Percentiles rank a stretch among this genome's conserved stretches.
phyloP scores from a whole-genome alignment of 306 rosid genomes.

The Cucumis melo region DNA sequence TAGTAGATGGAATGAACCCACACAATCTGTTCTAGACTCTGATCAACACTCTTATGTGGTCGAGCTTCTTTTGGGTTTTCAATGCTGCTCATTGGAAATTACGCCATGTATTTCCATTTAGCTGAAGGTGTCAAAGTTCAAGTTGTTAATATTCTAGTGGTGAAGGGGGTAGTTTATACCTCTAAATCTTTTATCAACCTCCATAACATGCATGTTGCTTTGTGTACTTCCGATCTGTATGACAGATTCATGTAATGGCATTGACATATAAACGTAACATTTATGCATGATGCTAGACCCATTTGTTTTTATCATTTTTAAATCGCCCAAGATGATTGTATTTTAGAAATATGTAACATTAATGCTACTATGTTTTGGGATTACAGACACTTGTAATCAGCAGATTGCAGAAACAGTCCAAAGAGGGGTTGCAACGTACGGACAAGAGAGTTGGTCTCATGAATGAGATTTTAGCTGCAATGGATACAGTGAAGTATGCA shows the following conservation, averaged over 20 bases:
- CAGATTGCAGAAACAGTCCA: constrained; percentile 63
- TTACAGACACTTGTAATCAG: constrained; percentile 70
- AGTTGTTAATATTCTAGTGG: not conserved
- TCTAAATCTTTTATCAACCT: not conserved
- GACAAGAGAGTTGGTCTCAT: constrained; percentile 96
- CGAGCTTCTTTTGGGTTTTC: not conserved
- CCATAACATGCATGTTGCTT: not conserved
- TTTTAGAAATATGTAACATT: not conserved
- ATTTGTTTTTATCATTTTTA: not conserved
- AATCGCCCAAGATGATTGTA: not conserved
- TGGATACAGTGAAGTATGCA: constrained; percentile 91
- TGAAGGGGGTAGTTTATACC: not conserved
- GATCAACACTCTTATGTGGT: not conserved
- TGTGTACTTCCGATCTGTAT: not conserved
- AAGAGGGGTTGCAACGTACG: constrained; percentile 84
- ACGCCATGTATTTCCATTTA: not conserved
- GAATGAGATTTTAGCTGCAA: constrained; percentile 96
- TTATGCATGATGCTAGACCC: not conserved
- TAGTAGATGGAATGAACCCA: not conserved
- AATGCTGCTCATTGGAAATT: not conserved
- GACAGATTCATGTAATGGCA: no score
- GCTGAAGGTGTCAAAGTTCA: not conserved
- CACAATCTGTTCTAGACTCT: not conserved
- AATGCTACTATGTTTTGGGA: not conserved
- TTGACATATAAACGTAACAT: not conserved